Conservation (phyloP, 345 rosid genomes). For the Pseudoturritis turrita region DNA sequence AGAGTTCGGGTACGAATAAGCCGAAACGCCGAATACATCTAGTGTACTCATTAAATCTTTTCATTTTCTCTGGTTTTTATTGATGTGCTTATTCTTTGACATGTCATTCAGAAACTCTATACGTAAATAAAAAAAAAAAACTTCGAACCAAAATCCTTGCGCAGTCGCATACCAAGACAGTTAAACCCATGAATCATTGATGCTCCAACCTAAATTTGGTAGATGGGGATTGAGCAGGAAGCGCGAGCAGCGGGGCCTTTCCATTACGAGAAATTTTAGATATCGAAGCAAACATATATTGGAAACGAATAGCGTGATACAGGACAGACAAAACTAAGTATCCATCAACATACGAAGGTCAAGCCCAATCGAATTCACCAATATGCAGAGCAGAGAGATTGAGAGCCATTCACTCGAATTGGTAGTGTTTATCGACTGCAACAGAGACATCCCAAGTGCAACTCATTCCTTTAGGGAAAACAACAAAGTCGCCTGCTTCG, state of each 20-base stretch:
- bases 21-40: background rate
- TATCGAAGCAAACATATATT: background rate
- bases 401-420: constrained; percentile 46
- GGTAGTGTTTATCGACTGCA: constrained; percentile 85
- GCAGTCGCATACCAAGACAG: background rate
- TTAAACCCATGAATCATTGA: background rate
- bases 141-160: background rate
- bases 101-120: background rate
- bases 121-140: background rate
- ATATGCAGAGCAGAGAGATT: background rate
- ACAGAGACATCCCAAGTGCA: constrained; percentile 94
- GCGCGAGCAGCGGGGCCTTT: background rate
- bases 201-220: background rate
- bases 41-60: background rate
- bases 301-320: background rate
- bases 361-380: background rate
- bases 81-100: background rate
- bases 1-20: no score
- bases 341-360: background rate
- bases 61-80: background rate
- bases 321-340: background rate
- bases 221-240: background rate
- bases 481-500: constrained; percentile 76
- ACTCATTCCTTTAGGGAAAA: constrained; percentile 86
- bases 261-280: background rate